phyloP scores from a whole-genome alignment of 345 rosid genomes.

The Eucalyptus camaldulensis region DNA sequence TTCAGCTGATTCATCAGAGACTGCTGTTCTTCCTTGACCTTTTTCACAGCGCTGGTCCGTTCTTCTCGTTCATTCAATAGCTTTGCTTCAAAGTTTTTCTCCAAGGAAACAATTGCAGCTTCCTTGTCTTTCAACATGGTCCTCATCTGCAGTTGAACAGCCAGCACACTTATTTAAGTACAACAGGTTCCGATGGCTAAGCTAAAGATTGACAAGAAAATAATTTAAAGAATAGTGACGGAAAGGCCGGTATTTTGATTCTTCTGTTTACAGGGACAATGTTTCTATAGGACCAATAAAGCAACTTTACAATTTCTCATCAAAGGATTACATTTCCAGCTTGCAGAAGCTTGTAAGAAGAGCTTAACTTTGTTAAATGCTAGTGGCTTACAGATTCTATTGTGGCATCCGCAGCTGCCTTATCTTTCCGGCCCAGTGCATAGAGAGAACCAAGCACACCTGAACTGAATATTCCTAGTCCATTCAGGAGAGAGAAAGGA shows the following conservation, averaged over 20 bases:
- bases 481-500: constrained; percentile 63
- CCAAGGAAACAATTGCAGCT: constrained; percentile 31
- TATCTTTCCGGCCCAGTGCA: constrained; percentile 59
- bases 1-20: constrained; percentile 39
- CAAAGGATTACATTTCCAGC: background rate
- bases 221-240: background rate
- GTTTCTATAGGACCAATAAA: background rate
- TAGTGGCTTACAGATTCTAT: constrained; percentile 54
- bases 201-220: background rate
- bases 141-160: constrained; percentile 36
- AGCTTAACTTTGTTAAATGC: background rate
- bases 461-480: constrained; percentile 61
- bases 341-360: background rate
- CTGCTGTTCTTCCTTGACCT: constrained; percentile 49
- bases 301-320: background rate
- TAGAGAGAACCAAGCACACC: constrained; percentile 84
- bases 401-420: constrained; percentile 31
- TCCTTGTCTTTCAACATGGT: constrained; percentile 56
- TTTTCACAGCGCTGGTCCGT: constrained; percentile 22
- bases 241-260: background rate
- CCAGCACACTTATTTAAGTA: background rate
- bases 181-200: background rate
- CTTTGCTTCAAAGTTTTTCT: constrained; percentile 48
- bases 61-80: constrained; percentile 59
- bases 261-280: background rate